phyloP scores from a whole-genome alignment of 169 alveolate species.

The Plasmodium reichenowi region DNA sequence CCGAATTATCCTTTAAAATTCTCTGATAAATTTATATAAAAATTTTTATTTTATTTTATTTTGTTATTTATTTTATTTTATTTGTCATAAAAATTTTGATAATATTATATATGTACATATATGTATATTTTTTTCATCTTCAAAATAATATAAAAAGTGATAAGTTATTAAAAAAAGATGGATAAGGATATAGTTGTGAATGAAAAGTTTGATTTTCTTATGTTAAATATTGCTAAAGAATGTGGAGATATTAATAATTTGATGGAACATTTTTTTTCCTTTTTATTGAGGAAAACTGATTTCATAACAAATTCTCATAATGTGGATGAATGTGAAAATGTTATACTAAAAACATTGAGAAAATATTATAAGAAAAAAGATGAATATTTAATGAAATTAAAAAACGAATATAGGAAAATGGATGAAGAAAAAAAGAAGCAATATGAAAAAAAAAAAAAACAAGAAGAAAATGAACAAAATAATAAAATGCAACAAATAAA shows the following conservation, averaged over 20 bases:
- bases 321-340: conserved; percentile 82
- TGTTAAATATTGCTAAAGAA: conserved; percentile 93
- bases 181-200: conserved; percentile 77
- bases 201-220: conserved; percentile 88
- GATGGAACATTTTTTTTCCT: conserved; percentile 94
- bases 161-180: conserved; percentile 24
- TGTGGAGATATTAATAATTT: conserved; percentile 95
- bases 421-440: conserved; percentile 82
- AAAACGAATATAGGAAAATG: conserved; percentile 81
- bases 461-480: conserved; percentile 69
- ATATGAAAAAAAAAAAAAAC: conserved; percentile 38
- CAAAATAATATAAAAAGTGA: too few species aligned
- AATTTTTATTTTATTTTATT: too few species aligned
- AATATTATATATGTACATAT: too few species aligned
- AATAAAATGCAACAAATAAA: conserved; percentile 31
- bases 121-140: too few species aligned
- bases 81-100: too few species aligned
- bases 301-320: conserved; percentile 89
- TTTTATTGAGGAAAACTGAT: conserved; percentile 96
- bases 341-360: conserved; percentile 80
- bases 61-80: too few species aligned
- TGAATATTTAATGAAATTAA: conserved; percentile 80
- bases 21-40: too few species aligned
- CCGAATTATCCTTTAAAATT: too few species aligned
- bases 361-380: conserved; percentile 85